Evolutionary conservation across 371 early-diverging fungal genomes (phyloP), one percentile per base, ranked within the genome.

Genomic region (Phascolomyces articulosus): DNA sequence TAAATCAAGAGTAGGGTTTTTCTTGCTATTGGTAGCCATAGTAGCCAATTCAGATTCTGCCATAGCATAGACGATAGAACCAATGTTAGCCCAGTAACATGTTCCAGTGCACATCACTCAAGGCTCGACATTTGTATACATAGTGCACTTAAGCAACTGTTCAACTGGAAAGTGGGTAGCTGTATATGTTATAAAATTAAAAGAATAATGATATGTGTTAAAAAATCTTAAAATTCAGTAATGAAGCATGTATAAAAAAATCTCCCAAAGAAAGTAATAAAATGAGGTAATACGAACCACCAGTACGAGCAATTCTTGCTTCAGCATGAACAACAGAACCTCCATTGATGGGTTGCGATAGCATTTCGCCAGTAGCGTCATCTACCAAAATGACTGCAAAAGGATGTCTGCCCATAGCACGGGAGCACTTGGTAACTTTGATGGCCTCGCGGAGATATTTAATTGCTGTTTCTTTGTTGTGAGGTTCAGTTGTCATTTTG

Each of bases 61-160:
- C 28, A 70, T 69, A 18, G 65, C 73, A 58, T 63, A 72, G 0
- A 72, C 69, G n/a, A 70, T 56, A 2, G 62, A 61, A 18, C 76
- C 76, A 41, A 75, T 73, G 21, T 53, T 63, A 23, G 73, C 67
- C 73, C 73, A 76, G 40, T 70, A 71, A 40, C 65, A 65, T n/a
- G 59, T 66, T 2, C 69, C 73, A 9, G 73, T 49, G 21, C 73
- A 73, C 71, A 73, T 76, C 40, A 64, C 68, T 29, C 77, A 76
- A 26, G 77, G 70, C 26, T 76, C 77, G 40, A 75, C 73, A 21
- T 62, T 71, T 4, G 77, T 75, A 53, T 72, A 75, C 10, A 75
- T 34, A 4, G 69, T 69, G 48, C 76, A 75, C 0, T 44, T 27
- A 26, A 40, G 29, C 26, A 72, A 57, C 47, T 67, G 69, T 8